Evolutionary conservation across 2,329 filamentous ascomycete species (phyloP).

Genomic region (Xylogone sp.): DNA sequence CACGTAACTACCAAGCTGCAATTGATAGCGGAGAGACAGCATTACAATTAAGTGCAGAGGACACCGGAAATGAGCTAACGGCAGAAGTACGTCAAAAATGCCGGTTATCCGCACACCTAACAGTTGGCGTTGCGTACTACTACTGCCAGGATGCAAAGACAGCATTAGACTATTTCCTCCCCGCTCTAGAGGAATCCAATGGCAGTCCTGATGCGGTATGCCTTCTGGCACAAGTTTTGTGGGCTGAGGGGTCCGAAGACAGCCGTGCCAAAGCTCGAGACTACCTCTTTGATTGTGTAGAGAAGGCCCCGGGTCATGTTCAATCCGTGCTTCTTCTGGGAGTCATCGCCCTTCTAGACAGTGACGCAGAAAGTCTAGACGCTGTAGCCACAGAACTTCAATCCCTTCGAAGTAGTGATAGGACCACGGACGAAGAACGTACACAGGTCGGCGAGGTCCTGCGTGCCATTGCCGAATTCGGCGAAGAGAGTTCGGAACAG

Average conservation of each 20-base stretch:
- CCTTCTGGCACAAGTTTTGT: constrained; percentile 84
- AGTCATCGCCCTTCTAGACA: constrained; percentile 76
- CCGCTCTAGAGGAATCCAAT: constrained; percentile 72
- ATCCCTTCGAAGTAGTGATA: constrained; percentile 63
- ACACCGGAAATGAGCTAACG: constrained; percentile 62
- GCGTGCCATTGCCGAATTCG: constrained; percentile 64
- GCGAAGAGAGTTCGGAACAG: constrained; percentile 43
- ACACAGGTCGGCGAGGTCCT: constrained; percentile 70
- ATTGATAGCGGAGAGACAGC: constrained; percentile 78
- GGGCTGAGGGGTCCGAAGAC: constrained; percentile 77
- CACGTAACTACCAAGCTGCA: constrained; percentile 61
- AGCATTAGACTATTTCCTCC: constrained; percentile 75
- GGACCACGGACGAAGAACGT: constrained; percentile 60
- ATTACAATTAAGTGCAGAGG: constrained; percentile 72
- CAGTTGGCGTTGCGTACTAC: constrained; percentile 79
- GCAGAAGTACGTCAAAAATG: constrained; percentile 64
- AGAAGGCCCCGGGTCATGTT: constrained; percentile 69
- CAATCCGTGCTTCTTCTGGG: constrained; percentile 78
- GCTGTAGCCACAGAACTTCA: constrained; percentile 78
- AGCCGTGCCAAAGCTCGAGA: constrained; percentile 74
- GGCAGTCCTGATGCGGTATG: constrained; percentile 81
- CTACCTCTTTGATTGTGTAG: constrained; percentile 76
- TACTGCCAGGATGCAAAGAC: constrained; percentile 61
- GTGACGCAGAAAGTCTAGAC: constrained; percentile 73
- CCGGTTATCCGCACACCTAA: constrained; percentile 80